phyloP scores from a whole-genome alignment of 768 basidiomycete genomes.

The Tremella yokohamensis region DNA sequence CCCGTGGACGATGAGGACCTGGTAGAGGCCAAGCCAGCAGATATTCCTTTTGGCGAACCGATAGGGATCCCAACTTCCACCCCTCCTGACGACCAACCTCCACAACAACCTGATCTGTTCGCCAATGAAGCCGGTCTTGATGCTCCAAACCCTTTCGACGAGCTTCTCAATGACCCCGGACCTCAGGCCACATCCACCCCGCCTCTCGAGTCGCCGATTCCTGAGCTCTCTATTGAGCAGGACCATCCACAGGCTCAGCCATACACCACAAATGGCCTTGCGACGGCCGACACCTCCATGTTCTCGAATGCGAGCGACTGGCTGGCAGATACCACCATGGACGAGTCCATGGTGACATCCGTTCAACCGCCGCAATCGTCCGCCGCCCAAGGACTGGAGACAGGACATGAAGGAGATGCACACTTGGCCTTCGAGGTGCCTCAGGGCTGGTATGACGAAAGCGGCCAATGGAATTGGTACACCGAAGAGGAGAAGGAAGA shows the following conservation, averaged over 20 bases:
- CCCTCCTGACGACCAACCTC: too few relatives aligned
- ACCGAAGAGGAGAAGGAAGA: constrained; percentile 45
- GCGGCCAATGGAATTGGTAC: constrained; percentile 47
- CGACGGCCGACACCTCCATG: constrained; percentile 7
- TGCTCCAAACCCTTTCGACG: constrained; percentile 7
- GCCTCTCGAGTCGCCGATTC: neutral
- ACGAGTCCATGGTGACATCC: constrained; percentile 18
- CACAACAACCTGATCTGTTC: too few relatives aligned
- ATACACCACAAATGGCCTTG: constrained; percentile 8
- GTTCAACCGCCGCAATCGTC: neutral
- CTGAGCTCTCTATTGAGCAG: constrained; percentile 21
- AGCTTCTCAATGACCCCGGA: constrained; percentile 3
- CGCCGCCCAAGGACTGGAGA: neutral
- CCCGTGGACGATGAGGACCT: too few relatives aligned
- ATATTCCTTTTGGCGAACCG: too few relatives aligned
- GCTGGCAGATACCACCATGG: constrained; percentile 36
- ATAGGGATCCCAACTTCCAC: too few relatives aligned
- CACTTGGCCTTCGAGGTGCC: constrained; percentile 36
- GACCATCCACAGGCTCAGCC: constrained; percentile 6
- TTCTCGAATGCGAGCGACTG: constrained; percentile 33
- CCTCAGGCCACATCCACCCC: neutral
- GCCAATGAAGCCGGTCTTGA: too few relatives aligned
- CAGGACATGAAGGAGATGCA: constrained; percentile 24
- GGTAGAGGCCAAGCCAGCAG: too few relatives aligned
- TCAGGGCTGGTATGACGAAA: constrained; percentile 49